Evolutionary conservation across 2,329 filamentous ascomycete genomes (phyloP), one percentile per base, ranked within the genome.

Genomic region (Acrodontium crateriforme): DNA sequence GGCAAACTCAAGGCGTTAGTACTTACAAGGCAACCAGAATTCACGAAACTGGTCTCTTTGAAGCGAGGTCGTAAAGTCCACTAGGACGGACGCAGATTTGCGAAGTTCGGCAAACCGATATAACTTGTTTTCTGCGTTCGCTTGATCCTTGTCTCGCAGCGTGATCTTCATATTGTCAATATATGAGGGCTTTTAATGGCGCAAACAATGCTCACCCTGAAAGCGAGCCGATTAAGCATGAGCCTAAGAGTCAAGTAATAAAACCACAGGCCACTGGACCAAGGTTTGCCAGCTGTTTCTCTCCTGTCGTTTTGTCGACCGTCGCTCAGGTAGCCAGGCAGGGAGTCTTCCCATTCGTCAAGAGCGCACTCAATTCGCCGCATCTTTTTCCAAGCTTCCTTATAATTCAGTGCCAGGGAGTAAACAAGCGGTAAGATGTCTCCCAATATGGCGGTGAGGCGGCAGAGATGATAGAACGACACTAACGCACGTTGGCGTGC

Each of bases 391-490:
- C 50, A 38, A 5, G 49, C 42, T 6, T 43, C 27, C n/a, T n/a
- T n/a, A n/a, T n/a, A n/a, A n/a, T 6, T 44, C 40, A 16, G 47
- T 45, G 0, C 44, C 14, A 59, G 47, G 15, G 50, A 44, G 30
- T 58, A 58, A 1, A 59, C 47, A 6, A 55, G 32, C 2, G 54
- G 53, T 2, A 59, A 36, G 7, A 58, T 46, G 15, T 55, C 49
- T 5, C 53, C 52, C n/a, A 59, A 48, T 6, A 58, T 44, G 24
- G 53, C 47, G 43, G 46, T 66, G 41, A 71, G 47, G 9, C 50
- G 55, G 39, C 67, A 71, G 4, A 71, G 50, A 12, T 64, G 58
- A 19, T 68, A 58, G 31, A 69, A 69, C 23, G 63, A 65, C 25
- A 60, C 56, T 2, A 62, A 60, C 9, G 63, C 54, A 36, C n/a